Conservation (phyloP, 768 basidiomycete species). For the Filobasidium wieringae region DNA sequence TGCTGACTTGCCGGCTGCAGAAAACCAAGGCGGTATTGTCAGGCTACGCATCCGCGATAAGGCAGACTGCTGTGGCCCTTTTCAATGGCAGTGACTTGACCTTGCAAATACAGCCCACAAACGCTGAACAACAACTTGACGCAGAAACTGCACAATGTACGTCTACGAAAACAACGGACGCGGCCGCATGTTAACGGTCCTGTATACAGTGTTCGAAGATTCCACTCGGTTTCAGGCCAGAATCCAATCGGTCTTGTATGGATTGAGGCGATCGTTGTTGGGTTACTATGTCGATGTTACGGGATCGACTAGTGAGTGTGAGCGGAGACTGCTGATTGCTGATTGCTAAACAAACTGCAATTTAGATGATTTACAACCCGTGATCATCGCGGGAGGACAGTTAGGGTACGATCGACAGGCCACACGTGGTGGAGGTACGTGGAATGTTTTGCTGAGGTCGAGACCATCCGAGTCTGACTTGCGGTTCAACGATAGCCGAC, state of each 20-base stretch:
- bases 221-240: not conserved
- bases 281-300: not conserved
- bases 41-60: not conserved
- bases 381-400: slow-evolving; percentile 11
- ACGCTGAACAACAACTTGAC: not conserved
- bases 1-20: no score
- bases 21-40: not conserved
- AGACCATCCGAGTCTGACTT: not conserved
- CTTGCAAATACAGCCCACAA: not conserved
- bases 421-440: slow-evolving; percentile 11
- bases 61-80: not conserved
- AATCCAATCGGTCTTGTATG: not conserved
- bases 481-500: not conserved
- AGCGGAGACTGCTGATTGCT: not conserved
- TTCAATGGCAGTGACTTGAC: not conserved
- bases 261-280: not conserved
- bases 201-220: not conserved
- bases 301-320: not conserved
- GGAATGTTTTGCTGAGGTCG: not conserved
- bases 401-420: slow-evolving; percentile 7
- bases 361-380: slow-evolving; percentile 4
- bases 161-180: not conserved
- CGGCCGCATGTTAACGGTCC: not conserved
- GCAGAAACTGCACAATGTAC: not conserved
- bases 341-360: not conserved